Evolutionary conservation across 2,329 filamentous ascomycete species (phyloP).

Genomic region (Pseudonectria foliicola): DNA sequence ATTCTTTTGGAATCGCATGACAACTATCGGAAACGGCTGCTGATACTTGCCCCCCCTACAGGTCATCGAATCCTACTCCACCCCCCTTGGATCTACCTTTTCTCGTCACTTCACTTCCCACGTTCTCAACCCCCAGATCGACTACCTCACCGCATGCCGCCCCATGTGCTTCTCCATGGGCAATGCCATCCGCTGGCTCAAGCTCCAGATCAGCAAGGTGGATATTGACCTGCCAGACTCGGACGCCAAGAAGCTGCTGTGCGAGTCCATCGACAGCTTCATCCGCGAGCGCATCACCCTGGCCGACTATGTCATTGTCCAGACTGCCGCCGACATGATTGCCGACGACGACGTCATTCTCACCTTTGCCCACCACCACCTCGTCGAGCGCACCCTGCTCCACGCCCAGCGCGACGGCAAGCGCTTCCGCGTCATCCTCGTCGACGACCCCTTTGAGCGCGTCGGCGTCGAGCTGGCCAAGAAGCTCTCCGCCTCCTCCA

Average conservation of each 20-base stretch:
- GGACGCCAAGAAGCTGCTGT: slow-evolving; percentile 72
- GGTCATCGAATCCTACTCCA: slow-evolving; percentile 90
- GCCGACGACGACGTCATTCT: slow-evolving; percentile 73
- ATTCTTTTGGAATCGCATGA: background rate
- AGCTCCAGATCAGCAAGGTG: slow-evolving; percentile 84
- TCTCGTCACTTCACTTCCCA: slow-evolving; percentile 88
- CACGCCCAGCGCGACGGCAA: slow-evolving; percentile 63
- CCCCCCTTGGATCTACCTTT: slow-evolving; percentile 75
- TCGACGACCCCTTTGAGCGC: slow-evolving; percentile 60
- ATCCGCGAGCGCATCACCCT: slow-evolving; percentile 84
- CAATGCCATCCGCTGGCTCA: slow-evolving; percentile 91
- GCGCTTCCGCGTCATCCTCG: slow-evolving; percentile 74
- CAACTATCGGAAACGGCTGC: background rate
- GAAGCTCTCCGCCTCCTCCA: slow-evolving; percentile 57
- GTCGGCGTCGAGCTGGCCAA: slow-evolving; percentile 57
- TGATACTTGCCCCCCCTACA: slow-evolving; percentile 28
- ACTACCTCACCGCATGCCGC: slow-evolving; percentile 88
- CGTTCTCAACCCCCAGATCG: slow-evolving; percentile 88
- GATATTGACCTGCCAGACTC: slow-evolving; percentile 78
- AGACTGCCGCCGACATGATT: slow-evolving; percentile 69
- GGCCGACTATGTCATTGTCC: slow-evolving; percentile 78
- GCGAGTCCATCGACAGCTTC: slow-evolving; percentile 78
- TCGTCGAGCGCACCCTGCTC: slow-evolving; percentile 77
- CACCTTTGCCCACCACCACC: slow-evolving; percentile 77
- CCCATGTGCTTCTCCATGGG: slow-evolving; percentile 96